phyloP scores from a whole-genome alignment of 2,329 filamentous ascomycete genomes.

The Aspergillus japonicus region DNA sequence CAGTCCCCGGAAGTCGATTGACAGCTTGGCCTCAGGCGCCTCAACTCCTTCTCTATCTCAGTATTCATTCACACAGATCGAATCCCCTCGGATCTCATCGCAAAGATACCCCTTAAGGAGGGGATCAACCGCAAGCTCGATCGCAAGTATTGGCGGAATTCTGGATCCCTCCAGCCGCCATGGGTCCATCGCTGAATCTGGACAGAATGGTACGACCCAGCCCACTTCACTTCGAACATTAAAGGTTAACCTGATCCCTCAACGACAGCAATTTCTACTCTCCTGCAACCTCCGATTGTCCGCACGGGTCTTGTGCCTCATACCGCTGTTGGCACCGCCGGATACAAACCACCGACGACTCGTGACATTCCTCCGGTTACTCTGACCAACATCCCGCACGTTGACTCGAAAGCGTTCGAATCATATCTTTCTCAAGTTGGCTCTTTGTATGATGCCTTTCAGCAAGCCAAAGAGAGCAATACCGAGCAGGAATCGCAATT shows the following conservation, averaged over 20 bases:
- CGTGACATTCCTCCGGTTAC: constrained; percentile 92
- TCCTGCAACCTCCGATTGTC: constrained; percentile 87
- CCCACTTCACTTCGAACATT: background rate
- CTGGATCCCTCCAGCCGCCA: constrained; percentile 65
- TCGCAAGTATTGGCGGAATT: constrained; percentile 81
- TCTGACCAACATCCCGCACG: constrained; percentile 79
- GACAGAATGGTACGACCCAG: constrained; percentile 68
- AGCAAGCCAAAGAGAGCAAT: constrained; percentile 74
- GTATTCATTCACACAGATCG: constrained; percentile 39
- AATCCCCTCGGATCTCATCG: constrained; percentile 36
- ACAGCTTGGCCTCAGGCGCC: constrained; percentile 60
- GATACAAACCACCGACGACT: constrained; percentile 78
- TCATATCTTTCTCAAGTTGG: constrained; percentile 84
- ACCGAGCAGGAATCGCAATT: constrained; percentile 59
- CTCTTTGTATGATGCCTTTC: constrained; percentile 82
- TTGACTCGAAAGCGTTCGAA: constrained; percentile 77
- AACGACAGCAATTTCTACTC: constrained; percentile 75
- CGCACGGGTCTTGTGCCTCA: constrained; percentile 83
- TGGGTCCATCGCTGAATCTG: constrained; percentile 68
- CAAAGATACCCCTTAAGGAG: constrained; percentile 53
- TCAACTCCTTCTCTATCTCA: constrained; percentile 54
- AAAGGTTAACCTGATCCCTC: constrained; percentile 12
- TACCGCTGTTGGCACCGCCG: constrained; percentile 64
- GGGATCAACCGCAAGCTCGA: constrained; percentile 82
- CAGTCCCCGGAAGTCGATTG: constrained; percentile 63